Conservation (phyloP, 129 eudicot species). For the Mikania micrantha region DNA sequence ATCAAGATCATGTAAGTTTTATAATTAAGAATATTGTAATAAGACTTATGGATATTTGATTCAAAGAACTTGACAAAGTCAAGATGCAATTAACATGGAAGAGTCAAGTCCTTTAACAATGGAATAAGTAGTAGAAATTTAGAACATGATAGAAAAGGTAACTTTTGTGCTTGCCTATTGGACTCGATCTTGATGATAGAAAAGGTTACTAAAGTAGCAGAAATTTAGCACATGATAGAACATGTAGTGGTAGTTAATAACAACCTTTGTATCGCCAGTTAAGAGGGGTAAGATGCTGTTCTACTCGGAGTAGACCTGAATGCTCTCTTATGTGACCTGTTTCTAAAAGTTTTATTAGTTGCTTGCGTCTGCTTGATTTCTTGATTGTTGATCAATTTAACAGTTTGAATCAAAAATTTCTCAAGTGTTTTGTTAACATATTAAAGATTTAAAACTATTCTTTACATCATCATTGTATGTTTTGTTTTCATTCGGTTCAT, state of each 20-base stretch:
- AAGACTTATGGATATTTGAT: neutral
- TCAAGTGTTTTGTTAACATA: conserved; percentile 36
- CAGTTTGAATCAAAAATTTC: conserved; percentile 42
- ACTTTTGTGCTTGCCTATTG: too few relatives aligned
- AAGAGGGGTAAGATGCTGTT: too few relatives aligned
- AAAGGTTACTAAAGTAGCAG: too few relatives aligned
- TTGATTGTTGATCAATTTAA: conserved; percentile 34
- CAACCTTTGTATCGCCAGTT: too few relatives aligned
- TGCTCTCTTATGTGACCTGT: conserved; percentile 61
- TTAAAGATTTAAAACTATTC: neutral
- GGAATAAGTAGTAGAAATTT: too few relatives aligned
- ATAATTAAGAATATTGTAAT: neutral
- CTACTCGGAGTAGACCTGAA: conserved; percentile 22
- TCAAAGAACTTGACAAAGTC: conserved; percentile 5
- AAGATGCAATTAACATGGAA: conserved; percentile 38
- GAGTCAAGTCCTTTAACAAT: neutral
- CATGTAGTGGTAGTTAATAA: too few relatives aligned
- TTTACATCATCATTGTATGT: conserved; percentile 16
- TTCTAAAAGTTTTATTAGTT: conserved; percentile 48
- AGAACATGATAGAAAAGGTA: too few relatives aligned
- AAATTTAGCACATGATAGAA: too few relatives aligned
- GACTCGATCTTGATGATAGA: too few relatives aligned
- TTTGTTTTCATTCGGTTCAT: conserved; percentile 55
- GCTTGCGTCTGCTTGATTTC: conserved; percentile 61
- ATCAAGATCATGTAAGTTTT: neutral